Evolutionary conservation across 2,329 filamentous ascomycete species (phyloP), one percentile per base, ranked within the genome.

Genomic region (Phaeoacremonium minimum): DNA sequence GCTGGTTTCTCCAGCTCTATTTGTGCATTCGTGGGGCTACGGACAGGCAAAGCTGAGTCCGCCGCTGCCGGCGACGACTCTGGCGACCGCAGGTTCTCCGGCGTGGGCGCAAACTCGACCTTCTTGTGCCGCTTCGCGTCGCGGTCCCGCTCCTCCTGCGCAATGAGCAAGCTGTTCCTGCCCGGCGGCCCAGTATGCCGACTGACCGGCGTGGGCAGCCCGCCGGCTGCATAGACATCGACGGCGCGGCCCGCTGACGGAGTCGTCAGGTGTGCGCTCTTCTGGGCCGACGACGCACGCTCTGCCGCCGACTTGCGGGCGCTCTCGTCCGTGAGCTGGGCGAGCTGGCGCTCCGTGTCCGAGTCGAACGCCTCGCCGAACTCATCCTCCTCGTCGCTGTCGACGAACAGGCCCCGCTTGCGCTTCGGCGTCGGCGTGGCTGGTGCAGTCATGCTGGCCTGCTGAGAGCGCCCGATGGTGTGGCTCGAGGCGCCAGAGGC

Each of bases 271-370:
- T 32, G 17, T 39, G 34, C 43, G 29, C 28, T 32, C 20, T n/a
- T 38, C 36, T 33, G 40, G n/a, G n/a, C n/a, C n/a, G n/a, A n/a
- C n/a, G n/a, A n/a, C n/a, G n/a, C n/a, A n/a, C 20, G 18, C 37
- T 5, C 18, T 9, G 9, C 16, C n/a, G 30, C 30, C 16, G 42
- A 30, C 36, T 49, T 56, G 28, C 53, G 51, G 11, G 51, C 55
- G 39, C 57, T 64, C 28, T 48, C 46, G 33, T 67, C 63, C 4
- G 58, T 49, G 15, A 61, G 49, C n/a, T 43, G 48, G 15, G 47
- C 54, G 40, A 69, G 50, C 39, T 64, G 46, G 17, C 52, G 47
- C 42, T 64, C 65, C 29, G 61, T 60, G n/a, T 67, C 63, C 7
- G 63, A 60, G 13, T 51, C 56, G 4, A 63, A 20, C 12, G 47